A percentile compares a stretch with the other conserved stretches of the same genome.
phyloP scores from a whole-genome alignment of 257 asterid genomes.

The Avicennia marina region DNA sequence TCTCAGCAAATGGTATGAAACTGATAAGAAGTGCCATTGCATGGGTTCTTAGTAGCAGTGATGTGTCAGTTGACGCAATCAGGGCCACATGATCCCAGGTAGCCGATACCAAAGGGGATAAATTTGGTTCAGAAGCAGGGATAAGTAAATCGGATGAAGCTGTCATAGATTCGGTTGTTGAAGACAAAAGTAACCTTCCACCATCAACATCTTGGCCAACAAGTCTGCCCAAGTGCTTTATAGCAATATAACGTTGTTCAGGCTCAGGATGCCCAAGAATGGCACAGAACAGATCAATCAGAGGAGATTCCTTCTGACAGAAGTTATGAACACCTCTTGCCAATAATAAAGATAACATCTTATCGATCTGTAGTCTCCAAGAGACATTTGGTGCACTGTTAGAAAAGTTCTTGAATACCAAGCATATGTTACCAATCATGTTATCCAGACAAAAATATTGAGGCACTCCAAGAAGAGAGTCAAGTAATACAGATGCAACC shows the following conservation, averaged over 20 bases:
- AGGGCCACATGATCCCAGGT: slow-evolving; percentile 84
- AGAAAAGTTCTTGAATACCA: slow-evolving; percentile 54
- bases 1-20: slow-evolving; percentile 66
- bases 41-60: slow-evolving; percentile 62
- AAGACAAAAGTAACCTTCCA: slow-evolving; percentile 36
- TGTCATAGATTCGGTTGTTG: slow-evolving; percentile 27
- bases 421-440: slow-evolving; percentile 47
- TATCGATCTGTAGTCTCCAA: slow-evolving; percentile 79
- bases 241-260: slow-evolving; percentile 82
- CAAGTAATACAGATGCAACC: slow-evolving; percentile 69
- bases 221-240: slow-evolving; percentile 75
- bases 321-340: slow-evolving; percentile 53
- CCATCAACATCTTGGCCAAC: slow-evolving; percentile 55
- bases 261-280: slow-evolving; percentile 92
- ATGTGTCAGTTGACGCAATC: slow-evolving; percentile 74
- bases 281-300: slow-evolving; percentile 59
- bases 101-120: slow-evolving; percentile 55
- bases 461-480: slow-evolving; percentile 64
- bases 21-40: slow-evolving; percentile 68
- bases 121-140: slow-evolving; percentile 44
- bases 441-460: slow-evolving; percentile 45
- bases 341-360: slow-evolving; percentile 52
- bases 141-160: slow-evolving; percentile 29
- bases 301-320: slow-evolving; percentile 48
- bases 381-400: slow-evolving; percentile 66